Conservation (phyloP, 495 filamentous ascomycete species). For the Tuber calosporum region DNA sequence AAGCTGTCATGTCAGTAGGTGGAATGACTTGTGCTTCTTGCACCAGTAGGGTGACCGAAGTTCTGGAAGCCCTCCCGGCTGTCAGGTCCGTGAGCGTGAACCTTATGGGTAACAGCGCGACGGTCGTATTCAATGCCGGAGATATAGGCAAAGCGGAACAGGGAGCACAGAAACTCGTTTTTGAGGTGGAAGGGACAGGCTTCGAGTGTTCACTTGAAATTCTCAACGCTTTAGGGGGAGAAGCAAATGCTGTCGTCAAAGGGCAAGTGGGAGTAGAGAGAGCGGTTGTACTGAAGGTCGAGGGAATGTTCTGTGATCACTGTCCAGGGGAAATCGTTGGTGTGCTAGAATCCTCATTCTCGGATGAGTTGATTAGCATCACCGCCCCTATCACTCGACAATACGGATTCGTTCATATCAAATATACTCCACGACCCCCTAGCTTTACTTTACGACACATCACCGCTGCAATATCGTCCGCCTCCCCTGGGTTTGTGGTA, state of each 20-base stretch:
- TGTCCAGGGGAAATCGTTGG: constrained; percentile 60
- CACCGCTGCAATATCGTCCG: constrained; percentile 56
- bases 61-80: constrained; percentile 57
- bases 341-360: constrained; percentile 49
- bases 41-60: constrained; percentile 56
- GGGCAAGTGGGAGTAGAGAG: constrained; percentile 11
- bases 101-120: constrained; percentile 65
- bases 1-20: constrained; percentile 60
- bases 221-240: constrained; percentile 39
- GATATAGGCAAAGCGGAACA: constrained; percentile 44
- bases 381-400: constrained; percentile 49
- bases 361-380: constrained; percentile 45
- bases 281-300: constrained; percentile 44
- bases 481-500: constrained; percentile 58
- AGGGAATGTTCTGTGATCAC: constrained; percentile 83
- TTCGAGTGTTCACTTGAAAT: constrained; percentile 62
- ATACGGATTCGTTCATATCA: constrained; percentile 62
- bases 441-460: constrained; percentile 70
- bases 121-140: constrained; percentile 53
- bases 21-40: constrained; percentile 85
- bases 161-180: constrained; percentile 53
- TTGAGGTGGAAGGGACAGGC: constrained; percentile 71
- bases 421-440: constrained; percentile 62
- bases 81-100: constrained; percentile 60
- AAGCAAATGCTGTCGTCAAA: constrained; percentile 29